Evolutionary conservation across 768 basidiomycete genomes (phyloP), one percentile per base, ranked within the genome.

Genomic region (Pholiota molesta): DNA sequence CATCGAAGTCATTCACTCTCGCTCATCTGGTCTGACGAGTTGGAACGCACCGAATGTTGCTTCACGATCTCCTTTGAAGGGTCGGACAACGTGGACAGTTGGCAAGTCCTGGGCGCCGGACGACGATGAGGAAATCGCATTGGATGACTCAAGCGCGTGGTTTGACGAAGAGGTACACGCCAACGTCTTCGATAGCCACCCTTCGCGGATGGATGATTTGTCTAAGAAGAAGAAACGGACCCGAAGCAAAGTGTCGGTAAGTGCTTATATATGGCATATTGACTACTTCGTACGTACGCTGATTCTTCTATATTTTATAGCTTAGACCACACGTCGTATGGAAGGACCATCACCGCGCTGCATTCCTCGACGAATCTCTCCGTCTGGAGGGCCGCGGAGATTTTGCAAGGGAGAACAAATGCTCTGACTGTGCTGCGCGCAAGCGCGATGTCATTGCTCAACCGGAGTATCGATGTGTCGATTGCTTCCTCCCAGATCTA

Each of bases 401-500:
- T 35, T 64, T 64, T 40, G 14, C 14, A 5, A 17, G 16, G 9
- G 42, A 13, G 19, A 31, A 0, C 8, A 1, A 31, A 16, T 64
- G 63, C 39, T 21, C 59, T 0, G 63, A 64, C 29, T 64, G 63
- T 39, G 10, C 61, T 37, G 42, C 63, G 26, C 28, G 55, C 1
- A 21, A 19, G 17, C 8, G n/a, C 7, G 31, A 42, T n/a, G 16
- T 11, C 1, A 45, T 55, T 5, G 59, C 47, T 16, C 16, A 10
- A 2, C 40, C 63, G 3, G 7, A 40, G 31, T 61, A 52, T 57
- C 55, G 59, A 16, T 64, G 63, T n/a, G 17, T 17, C 16, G 63
- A 64, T 26, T 64, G 63, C 35, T 61, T 57, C n/a, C 9, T 51
- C 11, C 63, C 63, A 0, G 59, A 60, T 35, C 55, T 64, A 1